phyloP scores from a whole-genome alignment of 192 early-diverging fungal species.

The Entophlyctis helioformis region DNA sequence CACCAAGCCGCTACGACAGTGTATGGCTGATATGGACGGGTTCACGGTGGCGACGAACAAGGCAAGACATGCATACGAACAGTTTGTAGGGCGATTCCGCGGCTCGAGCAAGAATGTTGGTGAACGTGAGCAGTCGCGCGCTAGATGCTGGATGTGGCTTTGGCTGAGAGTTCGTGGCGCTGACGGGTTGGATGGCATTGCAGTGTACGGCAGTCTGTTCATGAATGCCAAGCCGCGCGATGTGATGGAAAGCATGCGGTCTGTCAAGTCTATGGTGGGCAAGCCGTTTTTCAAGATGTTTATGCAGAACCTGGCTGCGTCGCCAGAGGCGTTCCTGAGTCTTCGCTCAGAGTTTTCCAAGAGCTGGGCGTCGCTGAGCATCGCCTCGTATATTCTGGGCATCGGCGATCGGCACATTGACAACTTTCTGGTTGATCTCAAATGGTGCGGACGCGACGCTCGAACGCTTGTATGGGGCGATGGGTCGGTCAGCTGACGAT shows the following conservation, averaged over 20 bases:
- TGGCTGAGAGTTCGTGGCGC: too few relatives aligned
- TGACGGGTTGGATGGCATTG: too few relatives aligned
- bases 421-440: slow-evolving; percentile 61
- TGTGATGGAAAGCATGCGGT: slow-evolving; percentile 36
- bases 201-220: slow-evolving; percentile 48
- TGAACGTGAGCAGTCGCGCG: too few relatives aligned
- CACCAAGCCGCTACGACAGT: slow-evolving; percentile 53
- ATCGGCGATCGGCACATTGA: slow-evolving; percentile 76
- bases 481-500: too few relatives aligned
- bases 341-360: slow-evolving; percentile 57
- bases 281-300: slow-evolving; percentile 37
- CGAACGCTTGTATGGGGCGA: too few relatives aligned
- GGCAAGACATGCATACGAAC: too few relatives aligned
- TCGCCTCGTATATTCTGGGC: slow-evolving; percentile 62
- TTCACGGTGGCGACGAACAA: slow-evolving; percentile 26
- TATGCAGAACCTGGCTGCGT: slow-evolving; percentile 45
- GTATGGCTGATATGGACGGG: slow-evolving; percentile 36
- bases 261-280: slow-evolving; percentile 20
- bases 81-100: too few relatives aligned
- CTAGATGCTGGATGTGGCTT: too few relatives aligned
- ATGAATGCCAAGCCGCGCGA: slow-evolving; percentile 29
- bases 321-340: slow-evolving; percentile 60
- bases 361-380: slow-evolving; percentile 53
- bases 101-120: too few relatives aligned
- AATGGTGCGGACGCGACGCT: slow-evolving; percentile 16